Percentiles rank a stretch among this genome's conserved stretches.
phyloP scores from a whole-genome alignment of 805 yeast genomes.

The Wickerhamiella cacticola region DNA sequence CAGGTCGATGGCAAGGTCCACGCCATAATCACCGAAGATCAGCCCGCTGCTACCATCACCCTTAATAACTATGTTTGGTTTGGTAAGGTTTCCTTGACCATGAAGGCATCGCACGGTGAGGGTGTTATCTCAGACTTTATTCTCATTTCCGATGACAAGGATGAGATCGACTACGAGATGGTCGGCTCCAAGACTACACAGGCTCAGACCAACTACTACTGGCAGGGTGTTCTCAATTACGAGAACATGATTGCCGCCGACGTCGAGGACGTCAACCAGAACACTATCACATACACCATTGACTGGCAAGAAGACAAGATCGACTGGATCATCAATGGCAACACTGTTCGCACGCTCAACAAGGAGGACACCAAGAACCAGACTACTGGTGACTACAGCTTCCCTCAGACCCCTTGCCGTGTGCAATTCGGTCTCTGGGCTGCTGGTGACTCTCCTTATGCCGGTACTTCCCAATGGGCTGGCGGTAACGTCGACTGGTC shows the following conservation, averaged over 20 bases:
- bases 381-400: slow-evolving; percentile 56
- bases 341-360: slow-evolving; percentile 48
- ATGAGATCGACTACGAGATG: slow-evolving; percentile 81
- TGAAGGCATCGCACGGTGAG: slow-evolving; percentile 59
- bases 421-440: slow-evolving; percentile 54
- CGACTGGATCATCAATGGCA: slow-evolving; percentile 65
- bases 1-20: slow-evolving; percentile 43
- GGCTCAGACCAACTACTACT: slow-evolving; percentile 72
- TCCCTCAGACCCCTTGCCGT: slow-evolving; percentile 87
- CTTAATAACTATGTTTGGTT: slow-evolving; percentile 77
- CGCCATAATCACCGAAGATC: slow-evolving; percentile 65
- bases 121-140: slow-evolving; percentile 84
- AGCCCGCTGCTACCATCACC: slow-evolving; percentile 69
- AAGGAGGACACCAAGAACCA: slow-evolving; percentile 42
- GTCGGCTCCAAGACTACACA: slow-evolving; percentile 59
- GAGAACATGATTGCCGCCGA: slow-evolving; percentile 40
- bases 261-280: slow-evolving; percentile 41
- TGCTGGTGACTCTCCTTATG: slow-evolving; percentile 41
- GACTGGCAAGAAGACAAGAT: slow-evolving; percentile 72
- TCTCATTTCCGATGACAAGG: slow-evolving; percentile 71
- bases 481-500: slow-evolving; percentile 85
- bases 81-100: slow-evolving; percentile 58
- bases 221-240: slow-evolving; percentile 60
- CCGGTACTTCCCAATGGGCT: slow-evolving; percentile 68
- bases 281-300: slow-evolving; percentile 62